phyloP scores from a whole-genome alignment of 2,329 filamentous ascomycete species.

The Apiospora koreana region DNA sequence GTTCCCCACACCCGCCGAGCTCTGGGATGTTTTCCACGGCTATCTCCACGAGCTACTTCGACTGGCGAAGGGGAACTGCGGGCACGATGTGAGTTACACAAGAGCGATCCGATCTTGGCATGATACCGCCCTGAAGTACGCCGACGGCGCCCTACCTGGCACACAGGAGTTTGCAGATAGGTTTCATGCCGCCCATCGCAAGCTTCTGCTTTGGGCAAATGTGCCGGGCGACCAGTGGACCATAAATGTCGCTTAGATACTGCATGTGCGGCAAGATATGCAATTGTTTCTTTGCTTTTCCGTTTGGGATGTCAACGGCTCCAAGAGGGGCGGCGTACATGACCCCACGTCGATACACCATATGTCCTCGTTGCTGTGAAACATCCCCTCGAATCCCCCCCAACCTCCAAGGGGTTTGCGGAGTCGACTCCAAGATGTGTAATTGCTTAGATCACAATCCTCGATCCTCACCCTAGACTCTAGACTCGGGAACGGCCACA shows the following conservation, averaged over 20 bases:
- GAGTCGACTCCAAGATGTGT: neutral
- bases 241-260: neutral
- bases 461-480: neutral
- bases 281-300: neutral
- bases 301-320: neutral
- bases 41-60: slow-evolving; percentile 23
- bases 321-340: neutral
- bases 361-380: neutral
- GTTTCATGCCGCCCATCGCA: slow-evolving; percentile 26
- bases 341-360: neutral
- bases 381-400: too few relatives aligned
- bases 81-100: slow-evolving; percentile 22
- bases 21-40: slow-evolving; percentile 24
- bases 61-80: slow-evolving; percentile 22
- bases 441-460: neutral
- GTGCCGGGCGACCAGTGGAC: slow-evolving; percentile 15
- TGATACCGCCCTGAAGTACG: slow-evolving; percentile 13
- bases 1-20: slow-evolving; percentile 20
- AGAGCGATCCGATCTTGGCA: slow-evolving; percentile 23
- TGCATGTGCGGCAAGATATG: neutral
- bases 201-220: slow-evolving; percentile 28
- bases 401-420: neutral
- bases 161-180: slow-evolving; percentile 22
- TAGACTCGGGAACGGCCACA: neutral
- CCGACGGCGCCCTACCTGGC: slow-evolving; percentile 16